phyloP scores from a whole-genome alignment of 768 basidiomycete species.

The Suillus decipiens region DNA sequence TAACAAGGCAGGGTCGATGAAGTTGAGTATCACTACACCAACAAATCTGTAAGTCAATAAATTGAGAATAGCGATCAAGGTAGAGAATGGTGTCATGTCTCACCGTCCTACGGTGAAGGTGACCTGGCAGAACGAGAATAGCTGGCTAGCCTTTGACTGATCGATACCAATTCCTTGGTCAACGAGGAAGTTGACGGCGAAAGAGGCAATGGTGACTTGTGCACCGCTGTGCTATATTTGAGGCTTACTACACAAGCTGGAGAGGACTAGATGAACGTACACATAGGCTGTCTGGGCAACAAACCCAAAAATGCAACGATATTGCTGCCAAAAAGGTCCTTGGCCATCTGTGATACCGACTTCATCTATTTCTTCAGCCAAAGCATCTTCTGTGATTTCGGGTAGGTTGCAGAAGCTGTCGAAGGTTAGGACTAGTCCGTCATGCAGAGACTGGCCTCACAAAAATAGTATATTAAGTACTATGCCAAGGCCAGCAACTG shows the following conservation, averaged over 20 bases:
- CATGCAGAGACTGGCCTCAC: constrained; percentile 35
- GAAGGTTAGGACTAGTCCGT: constrained; percentile 7
- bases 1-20: constrained; percentile 65
- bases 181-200: constrained; percentile 71
- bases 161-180: constrained; percentile 59
- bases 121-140: constrained; percentile 74
- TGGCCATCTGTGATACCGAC: constrained; percentile 42
- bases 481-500: constrained; percentile 63
- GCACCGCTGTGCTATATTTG: constrained; percentile 46
- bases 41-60: constrained; percentile 48
- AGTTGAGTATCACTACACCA: constrained; percentile 59
- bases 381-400: constrained; percentile 71
- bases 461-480: constrained; percentile 65
- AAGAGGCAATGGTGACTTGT: constrained; percentile 64
- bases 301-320: constrained; percentile 69
- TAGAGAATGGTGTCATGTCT: constrained; percentile 15
- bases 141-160: constrained; percentile 54
- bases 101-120: constrained; percentile 65
- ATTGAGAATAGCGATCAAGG: background rate
- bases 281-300: constrained; percentile 71
- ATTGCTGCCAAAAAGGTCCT: constrained; percentile 69
- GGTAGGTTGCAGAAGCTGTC: constrained; percentile 67
- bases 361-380: constrained; percentile 48
- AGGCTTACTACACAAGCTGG: background rate
- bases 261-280: constrained; percentile 35